Percentiles rank a stretch among this genome's conserved stretches.
Evolutionary conservation across 768 basidiomycete species (phyloP).

Genomic region (Termitomyces sp.): DNA sequence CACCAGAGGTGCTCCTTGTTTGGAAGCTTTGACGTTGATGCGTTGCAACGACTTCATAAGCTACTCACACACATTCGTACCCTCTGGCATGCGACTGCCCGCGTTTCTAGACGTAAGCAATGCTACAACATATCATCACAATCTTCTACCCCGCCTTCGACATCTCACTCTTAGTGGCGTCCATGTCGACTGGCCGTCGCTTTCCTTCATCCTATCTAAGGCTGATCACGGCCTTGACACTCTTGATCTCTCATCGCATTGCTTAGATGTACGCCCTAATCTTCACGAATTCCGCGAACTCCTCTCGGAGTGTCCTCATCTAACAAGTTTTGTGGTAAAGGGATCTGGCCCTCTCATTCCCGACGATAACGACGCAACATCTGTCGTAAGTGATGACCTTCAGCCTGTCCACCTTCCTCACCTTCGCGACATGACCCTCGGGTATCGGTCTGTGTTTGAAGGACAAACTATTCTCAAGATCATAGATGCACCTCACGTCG

Average conservation of each 20-base stretch:
- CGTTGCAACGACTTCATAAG: constrained; percentile 55
- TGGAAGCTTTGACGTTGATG: constrained; percentile 50
- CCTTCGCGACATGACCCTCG: constrained; percentile 35
- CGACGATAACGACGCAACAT: constrained; percentile 13
- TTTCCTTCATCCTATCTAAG: constrained; percentile 31
- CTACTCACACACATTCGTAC: constrained; percentile 38
- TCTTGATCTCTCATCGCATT: constrained; percentile 50
- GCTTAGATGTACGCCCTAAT: constrained; percentile 48
- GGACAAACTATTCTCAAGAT: constrained; percentile 33
- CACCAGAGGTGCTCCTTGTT: constrained; percentile 29
- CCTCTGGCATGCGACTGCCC: constrained; percentile 29
- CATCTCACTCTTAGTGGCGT: constrained; percentile 50
- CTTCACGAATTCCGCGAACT: constrained; percentile 36
- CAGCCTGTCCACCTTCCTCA: constrained; percentile 29
- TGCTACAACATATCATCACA: constrained; percentile 8
- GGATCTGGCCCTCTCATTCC: constrained; percentile 39
- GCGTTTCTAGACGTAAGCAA: constrained; percentile 26
- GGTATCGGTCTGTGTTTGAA: constrained; percentile 35
- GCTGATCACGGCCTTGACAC: constrained; percentile 30
- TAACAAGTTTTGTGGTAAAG: constrained; percentile 38
- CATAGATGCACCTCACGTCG: constrained; percentile 33
- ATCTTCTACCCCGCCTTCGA: constrained; percentile 38
- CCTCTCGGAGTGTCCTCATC: constrained; percentile 31
- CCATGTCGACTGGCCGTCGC: constrained; percentile 47
- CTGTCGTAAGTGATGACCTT: constrained; percentile 14